Evolutionary conservation across 1,139 yeast genomes (phyloP).

Genomic region (Blastobotrys apis): DNA sequence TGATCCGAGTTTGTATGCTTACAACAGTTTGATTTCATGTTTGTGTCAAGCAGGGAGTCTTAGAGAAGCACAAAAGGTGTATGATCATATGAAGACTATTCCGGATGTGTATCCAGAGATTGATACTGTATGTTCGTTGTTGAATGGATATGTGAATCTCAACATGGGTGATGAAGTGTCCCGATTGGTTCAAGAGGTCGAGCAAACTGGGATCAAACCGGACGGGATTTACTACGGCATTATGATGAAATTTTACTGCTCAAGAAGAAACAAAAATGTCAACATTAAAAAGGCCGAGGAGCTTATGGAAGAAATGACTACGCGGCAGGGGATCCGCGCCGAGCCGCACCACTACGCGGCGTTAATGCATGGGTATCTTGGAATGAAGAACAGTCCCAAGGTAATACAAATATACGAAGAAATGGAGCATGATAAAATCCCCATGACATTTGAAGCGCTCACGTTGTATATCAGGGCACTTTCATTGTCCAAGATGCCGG

Average conservation of each 20-base stretch:
- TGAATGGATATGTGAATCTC: constrained; percentile 22
- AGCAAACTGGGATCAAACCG: constrained; percentile 17
- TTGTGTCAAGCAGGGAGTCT: constrained; percentile 22
- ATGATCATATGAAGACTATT: constrained; percentile 15
- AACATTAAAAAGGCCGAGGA: constrained; percentile 21
- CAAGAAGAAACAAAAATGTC: constrained; percentile 8
- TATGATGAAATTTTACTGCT: constrained; percentile 23
- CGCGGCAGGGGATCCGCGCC: constrained; percentile 13
- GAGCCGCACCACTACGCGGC: constrained; percentile 30
- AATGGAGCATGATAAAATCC: constrained; percentile 18
- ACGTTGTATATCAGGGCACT: constrained; percentile 21
- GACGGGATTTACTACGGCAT: constrained; percentile 29
- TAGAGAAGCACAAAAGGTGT: constrained; percentile 22
- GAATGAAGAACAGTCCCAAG: constrained; percentile 4
- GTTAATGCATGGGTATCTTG: constrained; percentile 24
- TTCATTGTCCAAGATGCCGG: constrained; percentile 8
- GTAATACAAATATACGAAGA: constrained; percentile 18
- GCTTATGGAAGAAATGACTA: constrained; percentile 22
- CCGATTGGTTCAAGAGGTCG: constrained; percentile 13
- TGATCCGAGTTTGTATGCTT: constrained; percentile 28
- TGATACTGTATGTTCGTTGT: constrained; percentile 29
- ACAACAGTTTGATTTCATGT: constrained; percentile 29
- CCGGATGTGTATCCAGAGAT: constrained; percentile 16
- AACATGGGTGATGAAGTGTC: constrained; percentile 6
- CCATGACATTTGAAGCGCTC: constrained; percentile 26